Conservation (phyloP, 768 basidiomycete species). For the Naematelia aurantialba region DNA sequence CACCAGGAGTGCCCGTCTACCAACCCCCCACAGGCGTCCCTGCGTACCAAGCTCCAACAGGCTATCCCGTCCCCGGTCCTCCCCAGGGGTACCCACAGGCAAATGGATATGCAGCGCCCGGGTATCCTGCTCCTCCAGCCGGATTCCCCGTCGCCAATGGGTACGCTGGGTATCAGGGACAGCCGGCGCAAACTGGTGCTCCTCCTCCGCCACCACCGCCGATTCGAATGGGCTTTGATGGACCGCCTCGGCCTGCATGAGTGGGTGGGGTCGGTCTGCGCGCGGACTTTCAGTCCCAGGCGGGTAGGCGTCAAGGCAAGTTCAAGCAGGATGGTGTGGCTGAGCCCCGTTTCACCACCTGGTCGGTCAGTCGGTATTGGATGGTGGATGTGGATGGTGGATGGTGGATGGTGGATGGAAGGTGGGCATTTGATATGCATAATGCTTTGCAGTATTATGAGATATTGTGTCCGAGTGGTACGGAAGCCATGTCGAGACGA, state of each 20-base stretch:
- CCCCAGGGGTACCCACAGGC: not conserved
- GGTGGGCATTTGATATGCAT: too few relatives aligned
- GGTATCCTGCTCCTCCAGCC: conserved; percentile 26
- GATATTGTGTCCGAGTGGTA: not conserved
- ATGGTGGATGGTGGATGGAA: too few relatives aligned
- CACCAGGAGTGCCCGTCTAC: conserved; percentile 47
- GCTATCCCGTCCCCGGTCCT: conserved; percentile 7
- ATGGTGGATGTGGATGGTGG: too few relatives aligned
- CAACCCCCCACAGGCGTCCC: conserved; percentile 33
- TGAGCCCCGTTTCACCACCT: too few relatives aligned
- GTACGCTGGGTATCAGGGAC: conserved; percentile 11
- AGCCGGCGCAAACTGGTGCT: not conserved
- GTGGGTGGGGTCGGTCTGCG: too few relatives aligned
- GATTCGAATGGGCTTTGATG: conserved; percentile 40
- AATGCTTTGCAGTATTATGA: not conserved
- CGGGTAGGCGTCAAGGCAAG: too few relatives aligned
- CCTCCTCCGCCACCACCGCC: conserved; percentile 22
- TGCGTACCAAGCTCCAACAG: conserved; percentile 7
- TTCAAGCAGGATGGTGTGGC: too few relatives aligned
- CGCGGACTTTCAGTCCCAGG: too few relatives aligned
- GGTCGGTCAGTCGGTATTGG: too few relatives aligned
- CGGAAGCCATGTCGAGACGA: not conserved
- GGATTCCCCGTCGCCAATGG: conserved; percentile 35
- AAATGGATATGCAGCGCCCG: conserved; percentile 11
- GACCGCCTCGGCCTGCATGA: not conserved